Conservation (phyloP, 23 red algal species). For the Chondrus crispus region DNA sequence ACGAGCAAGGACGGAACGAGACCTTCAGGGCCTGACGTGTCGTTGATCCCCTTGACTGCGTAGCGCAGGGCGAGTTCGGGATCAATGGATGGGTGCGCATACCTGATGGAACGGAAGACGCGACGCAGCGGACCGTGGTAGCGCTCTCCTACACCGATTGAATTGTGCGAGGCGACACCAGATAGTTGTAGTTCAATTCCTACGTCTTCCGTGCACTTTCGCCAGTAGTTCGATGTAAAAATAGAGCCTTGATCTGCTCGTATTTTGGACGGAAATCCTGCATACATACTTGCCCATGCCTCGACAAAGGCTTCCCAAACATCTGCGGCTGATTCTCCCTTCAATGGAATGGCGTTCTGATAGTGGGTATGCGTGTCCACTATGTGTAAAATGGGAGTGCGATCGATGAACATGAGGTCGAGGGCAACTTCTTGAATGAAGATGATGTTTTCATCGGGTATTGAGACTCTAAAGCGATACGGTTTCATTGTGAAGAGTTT, state of each 20-base stretch:
- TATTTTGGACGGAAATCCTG: background rate
- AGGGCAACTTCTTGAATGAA: background rate
- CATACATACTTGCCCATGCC: background rate
- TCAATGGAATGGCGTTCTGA: too few species aligned
- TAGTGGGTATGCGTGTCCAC: background rate
- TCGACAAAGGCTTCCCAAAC: background rate
- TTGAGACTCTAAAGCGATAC: background rate
- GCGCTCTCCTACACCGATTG: slow-evolving; percentile 4
- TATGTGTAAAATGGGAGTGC: background rate
- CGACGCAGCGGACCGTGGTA: background rate
- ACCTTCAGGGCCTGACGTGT: background rate
- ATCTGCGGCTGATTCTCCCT: background rate
- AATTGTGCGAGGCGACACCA: slow-evolving; percentile 16
- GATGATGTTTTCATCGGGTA: background rate
- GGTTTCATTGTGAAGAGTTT: background rate
- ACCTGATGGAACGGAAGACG: background rate
- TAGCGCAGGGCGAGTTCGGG: background rate
- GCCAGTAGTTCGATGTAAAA: background rate
- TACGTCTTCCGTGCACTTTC: background rate
- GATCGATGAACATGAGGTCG: background rate
- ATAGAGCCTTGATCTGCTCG: background rate
- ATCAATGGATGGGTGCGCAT: background rate
- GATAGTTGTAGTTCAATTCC: slow-evolving; percentile 38
- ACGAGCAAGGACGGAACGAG: background rate
- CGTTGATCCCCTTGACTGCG: slow-evolving; percentile 14